A percentile compares a stretch with the other conserved stretches of the same genome.
Conservation (phyloP, 371 early-diverging fungal species). For the Rhizopus stolonifer region DNA sequence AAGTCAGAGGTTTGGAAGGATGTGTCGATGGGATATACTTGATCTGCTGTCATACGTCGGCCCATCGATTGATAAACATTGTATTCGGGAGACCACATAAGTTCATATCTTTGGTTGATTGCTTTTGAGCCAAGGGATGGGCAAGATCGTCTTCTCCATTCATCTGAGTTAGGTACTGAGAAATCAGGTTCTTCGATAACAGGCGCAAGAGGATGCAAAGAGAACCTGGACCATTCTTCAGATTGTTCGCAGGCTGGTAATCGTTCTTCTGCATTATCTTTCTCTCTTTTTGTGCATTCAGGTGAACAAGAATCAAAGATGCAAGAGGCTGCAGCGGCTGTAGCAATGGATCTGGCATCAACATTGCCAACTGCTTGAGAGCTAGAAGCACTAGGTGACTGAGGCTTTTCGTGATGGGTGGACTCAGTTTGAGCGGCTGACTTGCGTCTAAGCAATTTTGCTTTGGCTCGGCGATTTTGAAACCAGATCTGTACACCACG, state of each 20-base stretch:
- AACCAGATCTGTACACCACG: slow-evolving; percentile 92
- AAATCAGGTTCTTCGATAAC: background rate
- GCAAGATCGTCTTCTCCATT: slow-evolving; percentile 29
- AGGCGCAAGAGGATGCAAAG: slow-evolving; percentile 24
- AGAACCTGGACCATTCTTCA: slow-evolving; percentile 17
- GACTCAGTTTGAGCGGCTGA: background rate
- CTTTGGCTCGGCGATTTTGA: slow-evolving; percentile 88
- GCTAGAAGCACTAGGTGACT: background rate
- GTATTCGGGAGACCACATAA: background rate
- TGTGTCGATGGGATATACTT: background rate
- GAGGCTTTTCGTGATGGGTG: background rate
- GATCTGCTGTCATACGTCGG: slow-evolving; percentile 19
- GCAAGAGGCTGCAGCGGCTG: slow-evolving; percentile 21
- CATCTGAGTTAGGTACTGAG: slow-evolving; percentile 5
- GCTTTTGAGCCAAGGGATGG: slow-evolving; percentile 10
- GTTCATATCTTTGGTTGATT: background rate
- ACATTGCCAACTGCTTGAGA: slow-evolving; percentile 1
- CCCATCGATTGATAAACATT: background rate
- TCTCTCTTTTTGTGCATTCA: background rate
- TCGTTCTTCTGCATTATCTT: background rate
- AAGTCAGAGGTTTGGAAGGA: too few species aligned
- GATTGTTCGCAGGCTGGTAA: background rate
- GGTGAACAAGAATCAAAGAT: slow-evolving; percentile 11
- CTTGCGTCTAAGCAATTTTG: slow-evolving; percentile 40
- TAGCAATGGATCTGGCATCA: slow-evolving; percentile 13